These are phyloP conservation scores for Vitis rotundifolia DNA, from an alignment of 164 flowering plant genomes.

Conservation along the genomic window DNA sequence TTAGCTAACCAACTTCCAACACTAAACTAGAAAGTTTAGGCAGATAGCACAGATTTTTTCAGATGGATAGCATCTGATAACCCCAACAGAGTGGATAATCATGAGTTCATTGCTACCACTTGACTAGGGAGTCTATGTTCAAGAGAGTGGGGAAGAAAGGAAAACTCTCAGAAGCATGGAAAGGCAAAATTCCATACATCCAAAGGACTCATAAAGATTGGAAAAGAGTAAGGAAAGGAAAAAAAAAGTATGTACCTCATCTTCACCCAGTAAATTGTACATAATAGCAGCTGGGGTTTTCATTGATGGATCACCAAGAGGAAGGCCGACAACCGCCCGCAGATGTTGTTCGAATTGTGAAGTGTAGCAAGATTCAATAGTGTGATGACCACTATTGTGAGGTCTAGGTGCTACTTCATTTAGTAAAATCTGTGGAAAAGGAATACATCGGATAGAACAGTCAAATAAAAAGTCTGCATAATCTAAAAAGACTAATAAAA, in stretches of 20 bases:
- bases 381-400: slow-evolving; percentile 98
- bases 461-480: neutral
- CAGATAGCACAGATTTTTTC: too few species aligned
- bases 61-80: too few species aligned
- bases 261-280: slow-evolving; percentile 96
- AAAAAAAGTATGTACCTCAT: slow-evolving; percentile 47
- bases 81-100: too few species aligned
- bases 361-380: slow-evolving; percentile 88
- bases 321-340: slow-evolving; percentile 92
- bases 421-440: slow-evolving; percentile 60
- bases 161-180: too few species aligned
- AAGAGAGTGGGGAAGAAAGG: too few species aligned
- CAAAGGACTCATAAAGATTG: neutral
- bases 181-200: neutral
- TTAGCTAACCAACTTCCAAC: too few species aligned
- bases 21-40: too few species aligned
- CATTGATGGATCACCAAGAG: slow-evolving; percentile 97
- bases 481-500: neutral
- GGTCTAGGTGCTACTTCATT: slow-evolving; percentile 99
- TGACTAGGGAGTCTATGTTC: too few species aligned
- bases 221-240: neutral
- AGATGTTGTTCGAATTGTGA: slow-evolving; percentile 95
- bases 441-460: neutral
- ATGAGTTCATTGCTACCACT: too few species aligned
- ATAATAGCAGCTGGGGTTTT: slow-evolving; percentile 86